Evolutionary conservation across 495 filamentous ascomycete genomes (phyloP).

Genomic region (Aspergillus olivimuriae): DNA sequence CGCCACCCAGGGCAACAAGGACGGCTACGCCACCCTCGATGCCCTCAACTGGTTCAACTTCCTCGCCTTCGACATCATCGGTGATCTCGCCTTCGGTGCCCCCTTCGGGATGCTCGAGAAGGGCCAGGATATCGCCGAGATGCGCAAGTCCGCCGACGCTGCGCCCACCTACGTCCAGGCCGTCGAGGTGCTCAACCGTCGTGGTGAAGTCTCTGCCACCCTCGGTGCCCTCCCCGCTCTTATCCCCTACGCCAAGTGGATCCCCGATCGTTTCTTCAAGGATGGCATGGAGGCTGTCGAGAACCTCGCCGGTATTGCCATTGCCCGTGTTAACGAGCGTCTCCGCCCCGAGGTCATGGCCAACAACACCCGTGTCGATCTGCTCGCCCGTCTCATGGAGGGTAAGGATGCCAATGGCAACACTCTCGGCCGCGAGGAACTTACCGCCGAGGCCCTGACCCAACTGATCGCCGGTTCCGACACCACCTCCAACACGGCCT

Average conservation of each 20-base stretch:
- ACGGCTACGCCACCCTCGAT: slow-evolving; percentile 58
- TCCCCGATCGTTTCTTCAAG: slow-evolving; percentile 48
- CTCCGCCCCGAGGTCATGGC: slow-evolving; percentile 55
- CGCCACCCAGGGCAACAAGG: slow-evolving; percentile 35
- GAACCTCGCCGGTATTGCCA: slow-evolving; percentile 57
- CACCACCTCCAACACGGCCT: slow-evolving; percentile 85
- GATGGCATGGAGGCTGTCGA: slow-evolving; percentile 44
- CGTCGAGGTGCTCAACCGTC: slow-evolving; percentile 49
- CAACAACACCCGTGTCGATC: slow-evolving; percentile 61
- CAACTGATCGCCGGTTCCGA: slow-evolving; percentile 89
- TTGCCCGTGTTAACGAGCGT: slow-evolving; percentile 70
- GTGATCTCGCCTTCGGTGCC: slow-evolving; percentile 49
- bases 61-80: slow-evolving; percentile 89
- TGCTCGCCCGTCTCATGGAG: slow-evolving; percentile 80
- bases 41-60: slow-evolving; percentile 92
- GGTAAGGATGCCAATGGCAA: slow-evolving; percentile 75
- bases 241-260: slow-evolving; percentile 45
- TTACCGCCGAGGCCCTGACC: slow-evolving; percentile 83
- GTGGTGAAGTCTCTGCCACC: slow-evolving; percentile 47
- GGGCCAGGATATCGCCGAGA: slow-evolving; percentile 54
- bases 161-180: slow-evolving; percentile 43
- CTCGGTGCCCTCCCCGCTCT: slow-evolving; percentile 41
- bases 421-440: slow-evolving; percentile 65
- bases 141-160: slow-evolving; percentile 41
- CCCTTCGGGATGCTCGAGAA: slow-evolving; percentile 50